phyloP scores from a whole-genome alignment of 768 basidiomycete genomes.

The Cyclocybe aegerita region DNA sequence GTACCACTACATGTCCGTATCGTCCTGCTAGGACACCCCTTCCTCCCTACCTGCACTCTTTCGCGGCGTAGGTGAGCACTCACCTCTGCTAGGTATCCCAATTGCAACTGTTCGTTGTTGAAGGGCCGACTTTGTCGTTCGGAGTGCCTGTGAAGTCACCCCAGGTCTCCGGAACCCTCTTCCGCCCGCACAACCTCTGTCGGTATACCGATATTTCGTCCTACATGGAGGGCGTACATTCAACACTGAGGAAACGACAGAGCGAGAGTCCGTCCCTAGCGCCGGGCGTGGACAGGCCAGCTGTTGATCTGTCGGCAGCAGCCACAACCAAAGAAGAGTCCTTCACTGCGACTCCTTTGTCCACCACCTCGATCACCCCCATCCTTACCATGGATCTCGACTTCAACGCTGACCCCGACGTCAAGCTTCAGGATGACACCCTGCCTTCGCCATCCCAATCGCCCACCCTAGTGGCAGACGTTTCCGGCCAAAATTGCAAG shows the following conservation, averaged over 20 bases:
- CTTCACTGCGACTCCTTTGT: conserved; percentile 24
- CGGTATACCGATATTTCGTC: too few species aligned
- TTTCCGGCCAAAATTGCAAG: conserved; percentile 32
- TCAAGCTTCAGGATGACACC: conserved; percentile 24
- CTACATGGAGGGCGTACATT: conserved; percentile 18
- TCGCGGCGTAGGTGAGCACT: conserved; percentile 11
- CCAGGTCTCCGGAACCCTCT: conserved; percentile 5
- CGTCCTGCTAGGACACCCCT: conserved; percentile 12
- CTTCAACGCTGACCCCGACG: conserved; percentile 27
- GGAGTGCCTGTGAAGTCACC: conserved; percentile 7
- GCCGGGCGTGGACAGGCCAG: conserved; percentile 15
- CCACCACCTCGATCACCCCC: conserved; percentile 23
- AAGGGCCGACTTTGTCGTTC: conserved; percentile 8
- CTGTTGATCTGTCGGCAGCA: conserved; percentile 29
- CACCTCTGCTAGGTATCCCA: conserved; percentile 12
- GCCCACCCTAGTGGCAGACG: conserved; percentile 31
- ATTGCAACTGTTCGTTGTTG: conserved; percentile 9
- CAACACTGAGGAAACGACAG: conserved; percentile 18
- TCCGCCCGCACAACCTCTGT: conserved; percentile 14
- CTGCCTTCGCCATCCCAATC: conserved; percentile 32
- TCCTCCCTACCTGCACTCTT: conserved; percentile 6
- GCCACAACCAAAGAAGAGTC: conserved; percentile 30
- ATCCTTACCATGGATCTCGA: conserved; percentile 28
- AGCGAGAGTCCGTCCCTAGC: conserved; percentile 19
- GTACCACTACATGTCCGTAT: conserved; percentile 22